A percentile compares a stretch with the other conserved stretches of the same genome.
These are phyloP conservation scores for Podaxis sp. DNA, from an alignment of 768 basidiomycete genomes.

Conservation along the genomic window DNA sequence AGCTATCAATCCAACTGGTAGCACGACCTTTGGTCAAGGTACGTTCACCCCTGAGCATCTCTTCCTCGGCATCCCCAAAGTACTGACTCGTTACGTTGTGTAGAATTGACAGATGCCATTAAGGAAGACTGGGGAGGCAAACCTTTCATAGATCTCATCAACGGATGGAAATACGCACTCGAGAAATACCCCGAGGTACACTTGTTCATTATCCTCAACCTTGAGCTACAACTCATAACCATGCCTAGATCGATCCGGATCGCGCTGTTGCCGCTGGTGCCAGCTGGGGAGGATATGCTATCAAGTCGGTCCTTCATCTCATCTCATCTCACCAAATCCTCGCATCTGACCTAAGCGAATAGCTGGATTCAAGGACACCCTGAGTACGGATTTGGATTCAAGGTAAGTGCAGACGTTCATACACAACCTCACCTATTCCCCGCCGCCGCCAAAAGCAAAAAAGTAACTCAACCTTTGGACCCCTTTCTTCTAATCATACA, in stretches of 20 bases:
- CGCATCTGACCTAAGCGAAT: background rate
- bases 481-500: slow-evolving; percentile 12
- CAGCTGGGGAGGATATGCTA: slow-evolving; percentile 85
- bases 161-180: slow-evolving; percentile 72
- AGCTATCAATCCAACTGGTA: slow-evolving; percentile 91
- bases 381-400: slow-evolving; percentile 85
- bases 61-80: background rate
- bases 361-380: slow-evolving; percentile 97
- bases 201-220: background rate
- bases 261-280: slow-evolving; percentile 78
- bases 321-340: background rate
- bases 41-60: slow-evolving; percentile 5
- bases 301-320: slow-evolving; percentile 54
- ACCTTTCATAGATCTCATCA: slow-evolving; percentile 74
- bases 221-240: background rate
- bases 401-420: slow-evolving; percentile 32
- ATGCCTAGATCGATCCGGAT: slow-evolving; percentile 58
- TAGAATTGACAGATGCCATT: slow-evolving; percentile 81
- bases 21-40: slow-evolving; percentile 92
- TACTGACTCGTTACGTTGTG: background rate
- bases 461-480: background rate
- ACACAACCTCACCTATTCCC: background rate
- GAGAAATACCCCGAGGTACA: slow-evolving; percentile 67
- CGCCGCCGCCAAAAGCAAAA: background rate
- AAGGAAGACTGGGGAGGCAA: slow-evolving; percentile 83